These are phyloP conservation scores for Hypholoma sublateritium DNA, from an alignment of 768 basidiomycete species.

Conservation along the genomic window DNA sequence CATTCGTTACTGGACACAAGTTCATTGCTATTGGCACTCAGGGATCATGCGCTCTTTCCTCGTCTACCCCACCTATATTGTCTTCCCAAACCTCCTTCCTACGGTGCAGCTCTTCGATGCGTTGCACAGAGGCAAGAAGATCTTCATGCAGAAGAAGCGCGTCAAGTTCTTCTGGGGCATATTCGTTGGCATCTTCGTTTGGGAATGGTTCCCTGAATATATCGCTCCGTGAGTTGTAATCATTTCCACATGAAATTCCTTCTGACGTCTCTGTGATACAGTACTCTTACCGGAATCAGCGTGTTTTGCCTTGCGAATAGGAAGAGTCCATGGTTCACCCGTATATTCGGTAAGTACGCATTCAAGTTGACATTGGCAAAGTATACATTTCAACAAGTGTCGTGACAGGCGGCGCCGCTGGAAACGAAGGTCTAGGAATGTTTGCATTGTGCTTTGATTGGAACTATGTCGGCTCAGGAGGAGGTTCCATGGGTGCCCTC, in stretches of 20 bases:
- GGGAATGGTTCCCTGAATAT: conserved; percentile 58
- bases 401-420: conserved; percentile 47
- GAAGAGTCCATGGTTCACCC: conserved; percentile 48
- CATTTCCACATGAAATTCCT: neutral
- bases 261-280: conserved; percentile 16
- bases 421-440: conserved; percentile 62
- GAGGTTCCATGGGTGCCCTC: conserved; percentile 42
- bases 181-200: conserved; percentile 53
- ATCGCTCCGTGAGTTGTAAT: conserved; percentile 35
- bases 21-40: neutral
- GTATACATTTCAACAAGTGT: too few relatives aligned
- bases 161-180: conserved; percentile 57
- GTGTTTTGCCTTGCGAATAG: conserved; percentile 55
- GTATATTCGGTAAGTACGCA: conserved; percentile 45
- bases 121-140: conserved; percentile 44
- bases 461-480: conserved; percentile 53
- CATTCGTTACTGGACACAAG: neutral
- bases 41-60: conserved; percentile 49
- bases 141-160: conserved; percentile 47
- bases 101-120: conserved; percentile 42
- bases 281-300: conserved; percentile 57
- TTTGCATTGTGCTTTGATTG: conserved; percentile 63
- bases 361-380: too few relatives aligned
- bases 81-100: conserved; percentile 40
- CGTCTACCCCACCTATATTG: conserved; percentile 51